Base-by-base conservation (phyloP, 164 flowering plant species). In the Aristolochia contorta region DNA sequence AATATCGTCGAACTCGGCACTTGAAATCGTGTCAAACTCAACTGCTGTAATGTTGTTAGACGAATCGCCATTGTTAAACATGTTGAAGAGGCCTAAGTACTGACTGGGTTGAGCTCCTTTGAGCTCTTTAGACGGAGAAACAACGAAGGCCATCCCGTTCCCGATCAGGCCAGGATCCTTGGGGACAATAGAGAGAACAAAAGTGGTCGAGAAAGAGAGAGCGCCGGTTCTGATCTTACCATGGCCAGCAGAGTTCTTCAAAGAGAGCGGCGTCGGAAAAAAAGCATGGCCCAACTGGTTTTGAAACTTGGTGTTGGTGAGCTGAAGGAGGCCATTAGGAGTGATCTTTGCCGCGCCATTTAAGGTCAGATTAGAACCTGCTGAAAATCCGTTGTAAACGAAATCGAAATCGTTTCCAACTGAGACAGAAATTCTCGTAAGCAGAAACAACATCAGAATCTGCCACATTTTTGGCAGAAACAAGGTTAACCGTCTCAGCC, bases 11-110 rank as follows among this genome's bases (percentile, higher is more conserved):
- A 85, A 79, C 62, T 80, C 85, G n/a, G 78, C 76, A 65, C 82
- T 82, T 37, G 73, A 78, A 48, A 79, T 83, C 0, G 88, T 82
- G 66, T 83, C 92, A 66, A 85, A 85, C 62, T 85, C 92, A 19
- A 85, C 79, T 5, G 92, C 89, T 51, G 82, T 67, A 21, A 82
- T 49, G 50, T 79, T 80, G 65, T 80, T 73, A 1, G 82, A 55
- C 65, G 58, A 55, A 56, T 76, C 80, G 1, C 82, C 82, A 6
- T 65, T 25, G 49, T 75, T 67, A 32, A 22, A 58, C n/a, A 80
- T 18, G 53, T 81, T 80, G 60, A 84, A 61, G 6, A 85, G 71
- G 21, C 91, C 88, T 14, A 85, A 74, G 51, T 85, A 85, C 68
- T 79, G 85, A 51, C 77, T 75, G 14, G 86, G 80, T 20, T 67